These are phyloP conservation scores for Mortierella sp. DNA, from an alignment of 371 early-diverging fungal genomes.

Conservation along the genomic window DNA sequence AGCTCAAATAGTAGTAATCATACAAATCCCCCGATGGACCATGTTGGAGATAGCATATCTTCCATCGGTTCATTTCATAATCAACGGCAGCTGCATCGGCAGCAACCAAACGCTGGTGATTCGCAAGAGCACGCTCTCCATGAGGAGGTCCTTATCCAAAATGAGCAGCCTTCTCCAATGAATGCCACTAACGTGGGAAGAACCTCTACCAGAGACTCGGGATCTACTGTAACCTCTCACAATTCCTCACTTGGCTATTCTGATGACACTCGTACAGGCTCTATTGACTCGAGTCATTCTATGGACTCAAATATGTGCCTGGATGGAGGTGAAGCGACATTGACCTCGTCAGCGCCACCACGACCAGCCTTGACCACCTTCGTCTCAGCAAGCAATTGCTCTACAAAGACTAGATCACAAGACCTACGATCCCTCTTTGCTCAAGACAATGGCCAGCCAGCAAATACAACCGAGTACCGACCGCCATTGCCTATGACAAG, in stretches of 20 bases:
- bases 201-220: constrained; percentile 9
- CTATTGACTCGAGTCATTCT: not conserved
- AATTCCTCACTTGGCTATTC: not conserved
- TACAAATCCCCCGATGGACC: too few species aligned
- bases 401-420: not conserved
- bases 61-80: not conserved
- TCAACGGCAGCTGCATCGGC: not conserved
- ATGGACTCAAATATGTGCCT: not conserved
- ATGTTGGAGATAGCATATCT: not conserved
- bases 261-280: constrained; percentile 7
- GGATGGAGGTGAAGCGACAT: not conserved
- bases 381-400: constrained; percentile 17
- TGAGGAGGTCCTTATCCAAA: not conserved
- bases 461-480: not conserved
- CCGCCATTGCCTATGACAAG: not conserved
- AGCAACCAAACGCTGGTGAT: not conserved
- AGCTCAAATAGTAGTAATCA: constrained; percentile 1
- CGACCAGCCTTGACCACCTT: constrained; percentile 20
- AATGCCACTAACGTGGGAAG: not conserved
- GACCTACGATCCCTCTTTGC: not conserved
- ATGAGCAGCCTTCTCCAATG: not conserved
- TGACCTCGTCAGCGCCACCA: not conserved
- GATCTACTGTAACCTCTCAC: not conserved
- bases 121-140: not conserved
- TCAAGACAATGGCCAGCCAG: constrained; percentile 8